Base-by-base conservation (phyloP, 306 rosid genomes). In the Fragaria nilgerrensis region DNA sequence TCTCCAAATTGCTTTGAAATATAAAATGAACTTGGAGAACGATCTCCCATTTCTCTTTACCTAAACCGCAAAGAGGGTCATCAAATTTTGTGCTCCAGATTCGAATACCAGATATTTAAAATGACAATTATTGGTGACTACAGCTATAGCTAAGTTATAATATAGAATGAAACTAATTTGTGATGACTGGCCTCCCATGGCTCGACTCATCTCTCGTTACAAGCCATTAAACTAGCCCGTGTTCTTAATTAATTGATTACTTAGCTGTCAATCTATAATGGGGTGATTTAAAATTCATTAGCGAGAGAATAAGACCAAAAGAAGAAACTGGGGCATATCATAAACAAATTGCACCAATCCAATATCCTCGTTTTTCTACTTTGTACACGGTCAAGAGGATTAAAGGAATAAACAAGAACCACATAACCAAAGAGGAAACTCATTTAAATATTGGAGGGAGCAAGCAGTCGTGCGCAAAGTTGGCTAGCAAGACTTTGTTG, bases 401-500 rank as follows among this genome's bases (percentile, higher is more conserved):
- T 32, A 50, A 34, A 59, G 29, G 41, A 45, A 55, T 50, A 41
- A 70, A 78, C 69, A 82, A 68, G 67, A 77, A 41, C 76, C 79
- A 59, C 79, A 59, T 29, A 68, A 1, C 25, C 76, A 12, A 77
- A 48, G 68, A 64, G 20, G 61, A 58, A 22, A 16, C 8, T 27
- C 58, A 70, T 23, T 32, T 72, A 68, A 17, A 68, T 58, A 48
- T 59, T 23, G 32, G 56, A 52, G 75, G 22, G 64, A 70, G 81
- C 80, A 80, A 70, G 39, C 80, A 59, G 78, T 76, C 56, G 68
- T 65, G 64, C 79, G 67, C 69, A 72, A 52, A 79, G 78, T 65
- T 48, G 65, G 72, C 20, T 47, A 67, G 47, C 81, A 65, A 25
- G 67, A n/a, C 73, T 27, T 1, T 8, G 75, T 56, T 80, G 47